phyloP scores from a whole-genome alignment of 306 rosid genomes.

The Citrullus colocynthis region DNA sequence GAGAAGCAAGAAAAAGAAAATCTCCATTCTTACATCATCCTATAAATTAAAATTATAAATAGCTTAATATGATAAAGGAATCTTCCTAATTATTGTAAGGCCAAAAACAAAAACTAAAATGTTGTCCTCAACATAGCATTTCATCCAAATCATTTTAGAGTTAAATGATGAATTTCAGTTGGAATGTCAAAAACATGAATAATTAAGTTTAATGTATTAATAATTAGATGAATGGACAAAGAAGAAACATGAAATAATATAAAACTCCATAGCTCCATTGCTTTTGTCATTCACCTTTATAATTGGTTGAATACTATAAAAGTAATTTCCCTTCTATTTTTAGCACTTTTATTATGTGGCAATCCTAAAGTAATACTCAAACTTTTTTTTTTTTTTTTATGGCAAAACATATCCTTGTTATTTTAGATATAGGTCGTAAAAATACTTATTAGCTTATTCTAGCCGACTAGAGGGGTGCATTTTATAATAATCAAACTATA shows the following conservation, averaged over 20 bases:
- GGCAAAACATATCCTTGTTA: too few species aligned
- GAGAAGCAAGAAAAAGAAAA: too few species aligned
- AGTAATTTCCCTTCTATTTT: background rate
- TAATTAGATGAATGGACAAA: background rate
- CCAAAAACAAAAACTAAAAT: too few species aligned
- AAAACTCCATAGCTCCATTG: too few species aligned
- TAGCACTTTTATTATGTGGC: background rate
- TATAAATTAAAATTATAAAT: background rate
- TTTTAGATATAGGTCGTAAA: too few species aligned
- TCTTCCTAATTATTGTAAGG: background rate
- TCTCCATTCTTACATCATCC: background rate
- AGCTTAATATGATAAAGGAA: background rate
- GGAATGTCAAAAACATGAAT: background rate
- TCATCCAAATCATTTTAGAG: background rate
- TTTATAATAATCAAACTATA: too few species aligned
- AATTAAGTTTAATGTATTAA: background rate
- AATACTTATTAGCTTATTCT: too few species aligned
- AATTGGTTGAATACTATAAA: background rate
- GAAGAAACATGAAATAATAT: too few species aligned
- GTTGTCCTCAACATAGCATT: too few species aligned
- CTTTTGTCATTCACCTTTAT: background rate
- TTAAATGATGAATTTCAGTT: too few species aligned
- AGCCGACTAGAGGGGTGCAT: too few species aligned
- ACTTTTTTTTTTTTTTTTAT: too few species aligned
- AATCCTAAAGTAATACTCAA: background rate